Percentiles rank a stretch among this genome's conserved stretches.
Evolutionary conservation across 2,329 filamentous ascomycete genomes (phyloP).

Genomic region (Mycosphaerella sp.): DNA sequence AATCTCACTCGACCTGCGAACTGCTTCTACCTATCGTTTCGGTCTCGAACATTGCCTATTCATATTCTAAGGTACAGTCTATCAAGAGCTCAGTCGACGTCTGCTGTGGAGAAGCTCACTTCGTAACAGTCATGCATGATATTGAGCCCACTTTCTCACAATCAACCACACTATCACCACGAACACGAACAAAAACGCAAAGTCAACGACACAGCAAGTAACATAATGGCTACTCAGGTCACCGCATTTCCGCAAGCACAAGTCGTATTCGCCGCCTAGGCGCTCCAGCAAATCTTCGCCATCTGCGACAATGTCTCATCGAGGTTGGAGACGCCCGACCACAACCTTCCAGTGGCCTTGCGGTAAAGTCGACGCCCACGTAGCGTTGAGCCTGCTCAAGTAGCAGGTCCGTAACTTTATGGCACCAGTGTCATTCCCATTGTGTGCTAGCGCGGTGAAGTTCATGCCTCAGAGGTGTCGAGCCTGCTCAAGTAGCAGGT

Average conservation of each 20-base stretch:
- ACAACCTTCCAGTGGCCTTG: conserved; percentile 4
- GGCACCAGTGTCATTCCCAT: too few species aligned
- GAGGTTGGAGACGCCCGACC: neutral
- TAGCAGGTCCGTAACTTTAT: conserved; percentile 4
- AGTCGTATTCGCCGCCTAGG: conserved; percentile 1
- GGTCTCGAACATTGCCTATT: too few species aligned
- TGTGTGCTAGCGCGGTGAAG: too few species aligned
- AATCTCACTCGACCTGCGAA: too few species aligned
- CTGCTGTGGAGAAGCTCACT: too few species aligned
- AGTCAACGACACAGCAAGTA: conserved; percentile 10
- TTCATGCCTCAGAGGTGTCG: conserved; percentile 1
- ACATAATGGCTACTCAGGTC: conserved; percentile 20
- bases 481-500: conserved; percentile 3
- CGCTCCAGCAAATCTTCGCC: conserved; percentile 13
- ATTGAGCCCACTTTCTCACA: too few species aligned
- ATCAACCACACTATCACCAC: conserved; percentile 1
- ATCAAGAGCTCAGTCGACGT: too few species aligned
- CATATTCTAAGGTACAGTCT: too few species aligned
- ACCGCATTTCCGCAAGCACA: conserved; percentile 8
- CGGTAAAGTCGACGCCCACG: conserved; percentile 5
- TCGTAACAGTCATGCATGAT: too few species aligned
- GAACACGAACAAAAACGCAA: too few species aligned
- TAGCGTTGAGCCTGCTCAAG: conserved; percentile 1
- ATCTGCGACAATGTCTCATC: conserved; percentile 12
- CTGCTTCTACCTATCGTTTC: too few species aligned